A percentile compares a stretch with the other conserved stretches of the same genome.
These are phyloP conservation scores for Colletotrichum paranaense DNA, from an alignment of 2,329 filamentous ascomycete species.

Conservation along the genomic window DNA sequence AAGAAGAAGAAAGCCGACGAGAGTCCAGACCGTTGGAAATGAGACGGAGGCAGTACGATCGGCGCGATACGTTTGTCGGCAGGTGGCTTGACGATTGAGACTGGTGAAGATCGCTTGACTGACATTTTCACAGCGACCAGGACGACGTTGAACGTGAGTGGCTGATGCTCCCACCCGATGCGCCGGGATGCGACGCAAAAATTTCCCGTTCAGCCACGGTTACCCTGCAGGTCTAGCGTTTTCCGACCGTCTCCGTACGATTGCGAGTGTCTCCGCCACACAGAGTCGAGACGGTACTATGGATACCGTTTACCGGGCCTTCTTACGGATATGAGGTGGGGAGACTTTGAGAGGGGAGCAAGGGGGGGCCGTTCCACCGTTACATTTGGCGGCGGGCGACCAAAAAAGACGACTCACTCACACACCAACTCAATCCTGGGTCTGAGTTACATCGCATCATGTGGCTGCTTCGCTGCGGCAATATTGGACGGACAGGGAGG, in stretches of 20 bases:
- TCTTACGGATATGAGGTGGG: not conserved
- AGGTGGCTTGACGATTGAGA: slow-evolving; percentile 20
- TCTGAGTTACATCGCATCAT: slow-evolving; percentile 27
- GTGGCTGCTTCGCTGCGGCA: slow-evolving; percentile 22
- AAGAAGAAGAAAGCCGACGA: slow-evolving; percentile 3
- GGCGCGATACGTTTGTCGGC: slow-evolving; percentile 4
- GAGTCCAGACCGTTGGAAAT: slow-evolving; percentile 23
- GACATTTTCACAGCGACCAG: not conserved
- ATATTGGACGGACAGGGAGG: slow-evolving; percentile 23
- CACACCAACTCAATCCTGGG: slow-evolving; percentile 5
- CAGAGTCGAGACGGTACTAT: slow-evolving; percentile 19
- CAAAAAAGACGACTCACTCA: not conserved
- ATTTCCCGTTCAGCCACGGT: slow-evolving; percentile 16
- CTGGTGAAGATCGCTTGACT: not conserved
- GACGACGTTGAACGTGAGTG: slow-evolving; percentile 20
- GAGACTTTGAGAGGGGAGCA: not conserved
- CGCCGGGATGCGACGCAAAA: slow-evolving; percentile 24
- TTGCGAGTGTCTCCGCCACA: not conserved
- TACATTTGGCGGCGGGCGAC: slow-evolving; percentile 27
- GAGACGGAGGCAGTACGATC: slow-evolving; percentile 26
- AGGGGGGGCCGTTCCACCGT: slow-evolving; percentile 33
- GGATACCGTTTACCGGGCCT: not conserved
- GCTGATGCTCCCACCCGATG: slow-evolving; percentile 18
- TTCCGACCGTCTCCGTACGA: slow-evolving; percentile 1
- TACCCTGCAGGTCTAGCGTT: not conserved